Evolutionary conservation across 805 yeast species (phyloP).

Genomic region (Middelhovenomyces tepae): DNA sequence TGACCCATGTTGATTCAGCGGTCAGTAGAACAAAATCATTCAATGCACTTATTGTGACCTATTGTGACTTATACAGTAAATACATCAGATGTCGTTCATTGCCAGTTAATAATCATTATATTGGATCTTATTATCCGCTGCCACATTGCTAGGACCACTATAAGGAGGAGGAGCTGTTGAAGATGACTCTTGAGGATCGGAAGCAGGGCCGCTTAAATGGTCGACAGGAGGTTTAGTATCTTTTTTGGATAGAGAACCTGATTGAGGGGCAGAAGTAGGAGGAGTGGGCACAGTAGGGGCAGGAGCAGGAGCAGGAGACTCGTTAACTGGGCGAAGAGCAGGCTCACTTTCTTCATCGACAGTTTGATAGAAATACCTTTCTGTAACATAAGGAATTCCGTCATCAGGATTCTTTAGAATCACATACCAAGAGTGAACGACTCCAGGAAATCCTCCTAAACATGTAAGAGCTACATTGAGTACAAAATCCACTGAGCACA

Average conservation of each 20-base stretch:
- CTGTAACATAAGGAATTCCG: slow-evolving; percentile 14
- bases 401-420: slow-evolving; percentile 30
- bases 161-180: slow-evolving; percentile 12
- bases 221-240: background rate
- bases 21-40: no score
- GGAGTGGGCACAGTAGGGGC: no score
- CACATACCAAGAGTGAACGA: slow-evolving; percentile 55
- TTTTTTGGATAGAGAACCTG: background rate
- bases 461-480: slow-evolving; percentile 49
- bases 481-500: slow-evolving; percentile 44
- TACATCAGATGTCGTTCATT: no score
- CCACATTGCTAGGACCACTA: slow-evolving; percentile 3
- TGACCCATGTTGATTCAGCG: no score
- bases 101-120: no score
- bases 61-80: no score
- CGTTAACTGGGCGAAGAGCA: no score
- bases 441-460: slow-evolving; percentile 60
- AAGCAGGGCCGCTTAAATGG: slow-evolving; percentile 2
- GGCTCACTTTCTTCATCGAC: no score
- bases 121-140: slow-evolving; percentile 16
- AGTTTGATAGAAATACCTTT: no score
- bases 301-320: no score
- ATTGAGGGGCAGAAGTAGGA: no score
- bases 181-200: slow-evolving; percentile 8
- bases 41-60: no score